Percentiles rank a stretch among this genome's conserved stretches.
These are phyloP conservation scores for Candida insectalens DNA, from an alignment of 805 yeast species.

Conservation along the genomic window DNA sequence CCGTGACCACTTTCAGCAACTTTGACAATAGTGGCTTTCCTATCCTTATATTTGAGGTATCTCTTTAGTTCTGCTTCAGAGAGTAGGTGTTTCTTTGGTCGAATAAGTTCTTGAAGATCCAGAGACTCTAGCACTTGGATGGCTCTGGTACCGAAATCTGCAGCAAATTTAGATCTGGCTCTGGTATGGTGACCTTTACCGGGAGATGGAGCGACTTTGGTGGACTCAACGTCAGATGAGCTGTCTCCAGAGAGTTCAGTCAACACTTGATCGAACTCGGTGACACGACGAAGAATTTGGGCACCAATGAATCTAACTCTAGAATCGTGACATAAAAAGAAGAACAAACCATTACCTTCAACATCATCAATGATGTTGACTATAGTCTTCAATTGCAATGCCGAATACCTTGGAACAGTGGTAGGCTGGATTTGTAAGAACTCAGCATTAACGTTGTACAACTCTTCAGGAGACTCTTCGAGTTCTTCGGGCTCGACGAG, in stretches of 20 bases:
- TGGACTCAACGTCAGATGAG: neutral
- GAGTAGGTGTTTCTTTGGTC: slow-evolving; percentile 36
- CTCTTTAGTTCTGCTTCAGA: slow-evolving; percentile 76
- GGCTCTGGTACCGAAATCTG: slow-evolving; percentile 66
- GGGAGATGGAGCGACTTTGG: neutral
- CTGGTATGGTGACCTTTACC: slow-evolving; percentile 34
- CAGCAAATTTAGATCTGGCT: slow-evolving; percentile 61
- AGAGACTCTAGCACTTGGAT: slow-evolving; percentile 67
- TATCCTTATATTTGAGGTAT: slow-evolving; percentile 44
- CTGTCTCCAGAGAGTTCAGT: slow-evolving; percentile 14
- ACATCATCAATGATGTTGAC: slow-evolving; percentile 87
- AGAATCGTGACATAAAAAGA: slow-evolving; percentile 81
- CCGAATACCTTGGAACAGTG: slow-evolving; percentile 42
- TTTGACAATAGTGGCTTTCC: slow-evolving; percentile 59
- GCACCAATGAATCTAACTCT: slow-evolving; percentile 67
- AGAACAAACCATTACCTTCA: slow-evolving; percentile 91
- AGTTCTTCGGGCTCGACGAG: slow-evolving; percentile 30
- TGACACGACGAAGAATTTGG: slow-evolving; percentile 63
- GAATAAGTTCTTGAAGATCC: slow-evolving; percentile 58
- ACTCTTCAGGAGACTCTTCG: slow-evolving; percentile 10
- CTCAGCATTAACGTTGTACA: slow-evolving; percentile 25
- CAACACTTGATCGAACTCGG: slow-evolving; percentile 82
- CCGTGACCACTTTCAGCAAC: slow-evolving; percentile 91
- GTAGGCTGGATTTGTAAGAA: slow-evolving; percentile 30
- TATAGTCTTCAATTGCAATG: slow-evolving; percentile 66